Conservation (phyloP, 352 stramenopile genomes). For the Globisporangium apiculatum region DNA sequence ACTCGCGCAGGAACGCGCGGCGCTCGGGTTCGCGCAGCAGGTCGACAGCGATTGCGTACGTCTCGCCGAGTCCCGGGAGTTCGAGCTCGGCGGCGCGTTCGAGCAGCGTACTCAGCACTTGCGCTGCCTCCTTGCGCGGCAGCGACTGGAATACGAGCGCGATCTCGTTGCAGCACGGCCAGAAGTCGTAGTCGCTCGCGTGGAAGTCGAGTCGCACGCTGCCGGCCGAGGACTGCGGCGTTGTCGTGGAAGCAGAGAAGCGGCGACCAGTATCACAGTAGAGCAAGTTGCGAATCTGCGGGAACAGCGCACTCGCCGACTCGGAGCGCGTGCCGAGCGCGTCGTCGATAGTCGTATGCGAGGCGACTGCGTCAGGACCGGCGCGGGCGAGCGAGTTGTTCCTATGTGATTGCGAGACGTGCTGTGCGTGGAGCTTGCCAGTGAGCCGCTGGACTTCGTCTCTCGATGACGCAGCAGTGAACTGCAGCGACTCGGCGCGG, state of each 20-base stretch:
- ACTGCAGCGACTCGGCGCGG: constrained; percentile 14
- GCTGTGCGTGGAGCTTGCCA: constrained; percentile 26
- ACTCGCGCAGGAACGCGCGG: constrained; percentile 44
- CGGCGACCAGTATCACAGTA: constrained; percentile 10
- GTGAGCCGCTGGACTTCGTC: constrained; percentile 30
- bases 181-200: constrained; percentile 32
- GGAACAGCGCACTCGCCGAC: constrained; percentile 5
- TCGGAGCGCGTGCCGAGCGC: too few relatives aligned
- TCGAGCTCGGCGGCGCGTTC: constrained; percentile 30
- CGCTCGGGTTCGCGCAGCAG: constrained; percentile 33
- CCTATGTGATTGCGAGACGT: too few relatives aligned
- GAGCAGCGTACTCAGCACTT: constrained; percentile 31
- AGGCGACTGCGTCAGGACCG: too few relatives aligned
- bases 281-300: constrained; percentile 20
- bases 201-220: constrained; percentile 19
- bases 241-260: not conserved
- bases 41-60: constrained; percentile 35
- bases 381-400: too few relatives aligned
- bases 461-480: constrained; percentile 15
- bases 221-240: not conserved
- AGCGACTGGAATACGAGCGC: constrained; percentile 37
- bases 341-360: too few relatives aligned
- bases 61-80: constrained; percentile 29
- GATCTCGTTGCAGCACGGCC: constrained; percentile 36
- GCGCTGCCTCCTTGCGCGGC: constrained; percentile 22